Base-by-base conservation (phyloP, 257 asterid genomes). In the Echium plantagineum region DNA sequence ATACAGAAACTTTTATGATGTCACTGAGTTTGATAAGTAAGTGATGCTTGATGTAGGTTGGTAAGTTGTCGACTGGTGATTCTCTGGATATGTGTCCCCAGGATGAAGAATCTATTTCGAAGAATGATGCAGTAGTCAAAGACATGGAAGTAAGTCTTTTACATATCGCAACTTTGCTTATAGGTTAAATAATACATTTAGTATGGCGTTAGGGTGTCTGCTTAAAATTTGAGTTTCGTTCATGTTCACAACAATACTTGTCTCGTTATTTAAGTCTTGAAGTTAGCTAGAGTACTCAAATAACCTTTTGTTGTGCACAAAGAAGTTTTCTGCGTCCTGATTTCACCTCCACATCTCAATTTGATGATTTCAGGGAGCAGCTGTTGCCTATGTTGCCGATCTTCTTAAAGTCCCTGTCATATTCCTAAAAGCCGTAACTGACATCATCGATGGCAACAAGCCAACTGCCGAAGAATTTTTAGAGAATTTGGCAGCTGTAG, bases 41-140 rank as follows among this genome's bases (percentile, higher is more conserved):
- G 42, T 12, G 30, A 5, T 70, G 63, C 63, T 57, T 68, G 71
- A 66, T 63, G 66, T 71, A 91, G 98, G 85, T 86, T 15, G 96
- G 96, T 26, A 93, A 78, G 76, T 76, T 93, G 74, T 86, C 97
- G 46, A 93, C 99, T 12, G 97, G 99, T 13, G 99, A 93, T 75
- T 93, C 99, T 59, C 78, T 93, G 65, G 99, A 93, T 69, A 93
- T 93, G 85, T 74, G 81, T 62, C 78, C 97, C 32, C 78, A 76
- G 16, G 99, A 93, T 77, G 97, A 89, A 83, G 80, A 81, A 51
- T 71, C 85, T 55, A 89, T 93, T n/a, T 15, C 58, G 63, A 84
- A 95, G 63, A 93, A 93, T 71, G 91, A 80, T 59, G 96, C 97
- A 42, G 74, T 94, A 22, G 61, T 86, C 26, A 93, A 93, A 77